These are phyloP conservation scores for Paraphoma chrysanthemicola DNA, from an alignment of 2,329 filamentous ascomycete genomes.

Conservation along the genomic window DNA sequence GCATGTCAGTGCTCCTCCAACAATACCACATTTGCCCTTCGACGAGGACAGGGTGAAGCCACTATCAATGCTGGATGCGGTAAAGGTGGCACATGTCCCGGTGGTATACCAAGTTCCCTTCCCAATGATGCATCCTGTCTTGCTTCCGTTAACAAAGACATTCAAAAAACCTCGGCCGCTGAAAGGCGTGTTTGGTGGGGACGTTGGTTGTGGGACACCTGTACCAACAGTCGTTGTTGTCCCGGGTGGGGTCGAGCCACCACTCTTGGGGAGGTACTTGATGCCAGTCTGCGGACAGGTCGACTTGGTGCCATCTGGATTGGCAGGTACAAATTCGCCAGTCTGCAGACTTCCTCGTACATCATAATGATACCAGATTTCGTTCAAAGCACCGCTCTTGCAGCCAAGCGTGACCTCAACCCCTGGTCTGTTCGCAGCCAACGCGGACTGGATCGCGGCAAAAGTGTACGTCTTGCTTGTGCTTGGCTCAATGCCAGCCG, in stretches of 20 bases:
- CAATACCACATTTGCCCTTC: slow-evolving; percentile 60
- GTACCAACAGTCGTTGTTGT: slow-evolving; percentile 35
- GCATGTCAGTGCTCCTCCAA: slow-evolving; percentile 62
- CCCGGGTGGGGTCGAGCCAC: slow-evolving; percentile 31
- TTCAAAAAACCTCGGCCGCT: slow-evolving; percentile 67
- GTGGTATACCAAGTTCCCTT: slow-evolving; percentile 71
- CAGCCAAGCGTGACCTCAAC: slow-evolving; percentile 68
- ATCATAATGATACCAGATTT: slow-evolving; percentile 71
- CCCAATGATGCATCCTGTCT: slow-evolving; percentile 71
- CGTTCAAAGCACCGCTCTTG: slow-evolving; percentile 55
- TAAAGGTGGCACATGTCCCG: slow-evolving; percentile 73
- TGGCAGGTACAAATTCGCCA: slow-evolving; percentile 65
- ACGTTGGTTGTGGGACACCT: slow-evolving; percentile 33
- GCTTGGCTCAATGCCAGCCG: slow-evolving; percentile 66
- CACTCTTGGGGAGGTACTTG: slow-evolving; percentile 68
- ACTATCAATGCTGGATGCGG: slow-evolving; percentile 51
- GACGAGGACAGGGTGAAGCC: slow-evolving; percentile 43
- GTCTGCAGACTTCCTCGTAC: slow-evolving; percentile 65
- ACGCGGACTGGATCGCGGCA: slow-evolving; percentile 64
- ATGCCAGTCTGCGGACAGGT: slow-evolving; percentile 69
- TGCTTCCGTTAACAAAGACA: slow-evolving; percentile 57
- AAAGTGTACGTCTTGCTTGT: slow-evolving; percentile 65
- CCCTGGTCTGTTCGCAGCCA: slow-evolving; percentile 60
- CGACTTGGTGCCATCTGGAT: slow-evolving; percentile 65
- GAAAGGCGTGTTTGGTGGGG: slow-evolving; percentile 54